phyloP scores from a whole-genome alignment of 208 protist genomes.

The Porcisia deanei region DNA sequence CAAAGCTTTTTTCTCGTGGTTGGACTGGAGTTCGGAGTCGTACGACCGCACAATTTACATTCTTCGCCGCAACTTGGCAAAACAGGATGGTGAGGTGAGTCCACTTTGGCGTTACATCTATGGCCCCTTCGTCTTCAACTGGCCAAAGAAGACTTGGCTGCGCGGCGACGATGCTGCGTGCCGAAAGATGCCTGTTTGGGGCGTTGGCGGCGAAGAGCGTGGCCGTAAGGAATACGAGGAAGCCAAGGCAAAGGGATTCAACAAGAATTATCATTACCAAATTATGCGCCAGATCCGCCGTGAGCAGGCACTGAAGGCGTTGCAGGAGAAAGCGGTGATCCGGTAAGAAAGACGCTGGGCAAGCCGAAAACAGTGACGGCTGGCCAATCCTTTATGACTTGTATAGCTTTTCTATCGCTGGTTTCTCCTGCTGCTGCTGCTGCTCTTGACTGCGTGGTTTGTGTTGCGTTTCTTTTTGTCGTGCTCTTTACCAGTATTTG shows the following conservation, averaged over 20 bases:
- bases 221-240: conserved; percentile 73
- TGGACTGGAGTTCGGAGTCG: conserved; percentile 87
- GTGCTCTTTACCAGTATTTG: not conserved
- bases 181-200: conserved; percentile 79
- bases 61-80: conserved; percentile 69
- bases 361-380: not conserved
- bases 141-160: conserved; percentile 89
- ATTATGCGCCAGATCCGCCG: conserved; percentile 90
- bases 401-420: not conserved
- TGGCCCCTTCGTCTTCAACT: conserved; percentile 91
- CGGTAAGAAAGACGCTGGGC: not conserved
- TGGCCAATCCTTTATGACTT: not conserved
- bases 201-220: conserved; percentile 80
- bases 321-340: conserved; percentile 26
- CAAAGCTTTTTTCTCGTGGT: conserved; percentile 87
- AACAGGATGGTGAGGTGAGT: conserved; percentile 67
- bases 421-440: not conserved
- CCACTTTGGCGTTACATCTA: conserved; percentile 82
- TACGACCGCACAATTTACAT: conserved; percentile 89
- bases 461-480: not conserved
- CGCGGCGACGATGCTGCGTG: conserved; percentile 82
- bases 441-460: not conserved
- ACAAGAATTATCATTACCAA: conserved; percentile 92
- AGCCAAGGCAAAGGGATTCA: conserved; percentile 79
- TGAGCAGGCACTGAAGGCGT: conserved; percentile 73